Evolutionary conservation across 2,329 filamentous ascomycete genomes (phyloP).

Genomic region (Ceratocystis destructans): DNA sequence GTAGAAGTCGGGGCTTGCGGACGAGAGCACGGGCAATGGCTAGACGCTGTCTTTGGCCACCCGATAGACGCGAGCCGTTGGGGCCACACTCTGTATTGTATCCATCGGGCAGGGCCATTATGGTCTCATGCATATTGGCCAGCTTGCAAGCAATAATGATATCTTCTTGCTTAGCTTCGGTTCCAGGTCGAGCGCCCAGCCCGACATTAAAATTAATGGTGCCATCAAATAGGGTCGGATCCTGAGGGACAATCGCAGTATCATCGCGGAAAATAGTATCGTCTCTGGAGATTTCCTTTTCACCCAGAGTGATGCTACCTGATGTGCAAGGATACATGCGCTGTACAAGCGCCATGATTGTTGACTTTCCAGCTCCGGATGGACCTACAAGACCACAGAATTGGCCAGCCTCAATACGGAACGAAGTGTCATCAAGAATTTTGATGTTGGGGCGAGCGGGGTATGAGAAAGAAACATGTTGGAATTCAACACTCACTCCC

Average conservation of each 20-base stretch:
- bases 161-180: conserved; percentile 43
- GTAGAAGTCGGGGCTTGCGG: conserved; percentile 54
- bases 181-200: conserved; percentile 40
- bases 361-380: conserved; percentile 54
- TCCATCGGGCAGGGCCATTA: conserved; percentile 46
- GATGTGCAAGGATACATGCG: conserved; percentile 34
- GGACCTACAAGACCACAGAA: conserved; percentile 53
- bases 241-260: conserved; percentile 45
- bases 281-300: conserved; percentile 32
- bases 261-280: conserved; percentile 36
- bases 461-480: conserved; percentile 50
- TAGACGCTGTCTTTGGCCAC: conserved; percentile 66
- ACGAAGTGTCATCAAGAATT: conserved; percentile 42
- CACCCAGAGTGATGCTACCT: conserved; percentile 34
- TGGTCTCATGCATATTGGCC: conserved; percentile 58
- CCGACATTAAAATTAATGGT: conserved; percentile 42
- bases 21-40: conserved; percentile 66
- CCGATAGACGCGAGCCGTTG: conserved; percentile 60
- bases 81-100: conserved; percentile 56
- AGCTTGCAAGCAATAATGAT: conserved; percentile 53
- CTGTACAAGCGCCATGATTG: conserved; percentile 44
- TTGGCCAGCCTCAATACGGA: conserved; percentile 44
- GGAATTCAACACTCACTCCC: conserved; percentile 35
- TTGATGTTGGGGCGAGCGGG: conserved; percentile 45
- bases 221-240: conserved; percentile 44